Conservation (phyloP, 768 basidiomycete species). For the Auriculariales sp. region DNA sequence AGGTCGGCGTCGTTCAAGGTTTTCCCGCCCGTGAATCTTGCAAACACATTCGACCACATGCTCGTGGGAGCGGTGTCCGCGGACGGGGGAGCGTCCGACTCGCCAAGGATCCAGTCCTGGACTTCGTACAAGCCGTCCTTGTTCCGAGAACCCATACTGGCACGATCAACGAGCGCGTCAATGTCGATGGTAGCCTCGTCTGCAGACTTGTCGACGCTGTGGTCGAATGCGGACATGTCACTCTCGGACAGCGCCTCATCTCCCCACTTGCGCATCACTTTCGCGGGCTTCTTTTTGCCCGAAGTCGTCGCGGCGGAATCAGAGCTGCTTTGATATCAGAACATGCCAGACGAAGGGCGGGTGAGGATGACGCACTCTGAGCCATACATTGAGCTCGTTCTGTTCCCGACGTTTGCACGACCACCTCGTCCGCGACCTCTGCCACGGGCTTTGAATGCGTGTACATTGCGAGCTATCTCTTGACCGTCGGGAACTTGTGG, state of each 20-base stretch:
- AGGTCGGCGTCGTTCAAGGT: slow-evolving; percentile 70
- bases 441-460: slow-evolving; percentile 81
- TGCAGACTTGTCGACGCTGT: slow-evolving; percentile 43
- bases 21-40: slow-evolving; percentile 75
- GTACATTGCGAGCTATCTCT: slow-evolving; percentile 83
- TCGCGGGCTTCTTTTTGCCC: slow-evolving; percentile 31
- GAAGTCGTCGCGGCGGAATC: slow-evolving; percentile 29
- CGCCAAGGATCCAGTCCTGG: slow-evolving; percentile 71
- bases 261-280: slow-evolving; percentile 85
- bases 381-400: no score
- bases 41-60: slow-evolving; percentile 63
- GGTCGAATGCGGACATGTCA: slow-evolving; percentile 92
- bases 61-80: slow-evolving; percentile 41
- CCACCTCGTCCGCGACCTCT: slow-evolving; percentile 48
- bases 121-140: slow-evolving; percentile 58
- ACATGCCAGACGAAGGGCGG: neutral
- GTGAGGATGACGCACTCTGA: slow-evolving; percentile 47
- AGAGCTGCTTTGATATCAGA: slow-evolving; percentile 26
- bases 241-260: slow-evolving; percentile 63
- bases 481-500: slow-evolving; percentile 48
- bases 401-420: slow-evolving; percentile 27
- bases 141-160: slow-evolving; percentile 64
- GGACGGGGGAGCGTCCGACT: slow-evolving; percentile 28
- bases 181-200: slow-evolving; percentile 31
- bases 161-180: slow-evolving; percentile 46